Evolutionary conservation across 192 early-diverging fungal genomes (phyloP), one percentile per base, ranked within the genome.

Genomic region (Backusella tarrabulga): DNA sequence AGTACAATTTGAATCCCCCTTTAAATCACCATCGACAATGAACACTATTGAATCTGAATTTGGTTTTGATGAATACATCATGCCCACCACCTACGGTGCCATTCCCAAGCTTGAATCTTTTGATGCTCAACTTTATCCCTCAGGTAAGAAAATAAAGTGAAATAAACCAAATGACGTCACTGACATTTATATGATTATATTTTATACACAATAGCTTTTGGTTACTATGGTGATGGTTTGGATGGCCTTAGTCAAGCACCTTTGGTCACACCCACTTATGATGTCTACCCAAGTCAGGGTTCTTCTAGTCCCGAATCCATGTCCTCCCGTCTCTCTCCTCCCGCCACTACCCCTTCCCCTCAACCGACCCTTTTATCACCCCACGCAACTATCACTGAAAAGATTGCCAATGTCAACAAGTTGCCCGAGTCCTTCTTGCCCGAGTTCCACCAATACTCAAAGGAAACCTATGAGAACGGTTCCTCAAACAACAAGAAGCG

Each of bases 401-500:
- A 78, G 12, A 83, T 83, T 38, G 81, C 81, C 17, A 80, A 83
- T 74, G 81, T 75, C 3, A 77, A 74, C 68, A 81, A 76, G 17
- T 66, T 83, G 5, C 81, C 81, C 11, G 77, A 79, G 66, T 79
- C 77, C 1, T 83, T 79, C 52, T 73, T 77, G n/a, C 78, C 81
- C 21, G 75, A 83, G 66, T 83, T 83, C 54, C 81, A 80, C 15
- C 78, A 79, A 32, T 83, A 83, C 67, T 77, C 75, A 5, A 83
- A 83, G 70, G 81, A 83, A 71, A 72, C 81, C 14, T 83, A 83
- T 67, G 81, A 79, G 17, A 83, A 80, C 38, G 79, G 69, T 34
- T 67, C 71, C 38, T 42, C 38, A 67, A 71, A 69, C 34, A 75
- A 78, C 29, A 63, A 77, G 35, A 83, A 78, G 76, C 73, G 80